These are phyloP conservation scores for Salix arbutifolia DNA, from an alignment of 345 rosid genomes.

Conservation along the genomic window DNA sequence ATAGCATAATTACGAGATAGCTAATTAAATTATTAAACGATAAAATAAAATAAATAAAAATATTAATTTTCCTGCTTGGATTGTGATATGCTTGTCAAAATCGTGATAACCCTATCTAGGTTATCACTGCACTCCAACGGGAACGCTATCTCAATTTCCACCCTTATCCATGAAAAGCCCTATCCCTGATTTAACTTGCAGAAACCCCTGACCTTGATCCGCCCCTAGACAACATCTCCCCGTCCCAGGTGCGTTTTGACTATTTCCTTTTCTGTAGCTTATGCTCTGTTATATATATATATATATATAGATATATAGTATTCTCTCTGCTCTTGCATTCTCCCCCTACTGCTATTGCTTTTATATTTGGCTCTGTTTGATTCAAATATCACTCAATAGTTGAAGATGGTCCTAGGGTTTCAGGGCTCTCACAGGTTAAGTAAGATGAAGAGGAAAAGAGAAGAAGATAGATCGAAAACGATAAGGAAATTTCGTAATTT, in stretches of 20 bases:
- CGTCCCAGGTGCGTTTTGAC: slow-evolving; percentile 5
- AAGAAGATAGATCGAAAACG: no score
- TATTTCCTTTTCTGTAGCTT: neutral
- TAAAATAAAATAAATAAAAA: no score
- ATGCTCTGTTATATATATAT: neutral
- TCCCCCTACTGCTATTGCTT: no score
- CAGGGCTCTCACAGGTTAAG: neutral
- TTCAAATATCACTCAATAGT: neutral
- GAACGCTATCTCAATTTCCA: neutral
- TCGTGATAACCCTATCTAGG: neutral
- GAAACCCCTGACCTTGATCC: neutral
- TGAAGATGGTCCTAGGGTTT: neutral
- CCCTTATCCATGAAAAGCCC: slow-evolving; percentile 32
- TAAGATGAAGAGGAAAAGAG: no score
- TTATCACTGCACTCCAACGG: slow-evolving; percentile 10
- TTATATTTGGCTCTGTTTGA: neutral
- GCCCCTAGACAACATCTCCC: neutral
- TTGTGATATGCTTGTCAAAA: neutral
- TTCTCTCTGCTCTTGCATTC: no score
- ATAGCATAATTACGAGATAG: no score
- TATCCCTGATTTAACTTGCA: slow-evolving; percentile 37
- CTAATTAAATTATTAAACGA: no score
- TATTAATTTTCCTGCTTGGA: no score
- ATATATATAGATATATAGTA: no score
- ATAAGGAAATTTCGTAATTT: no score